Percentiles rank a stretch among this genome's conserved stretches.
Conservation (phyloP, 768 basidiomycete genomes). For the Russula lepida region DNA sequence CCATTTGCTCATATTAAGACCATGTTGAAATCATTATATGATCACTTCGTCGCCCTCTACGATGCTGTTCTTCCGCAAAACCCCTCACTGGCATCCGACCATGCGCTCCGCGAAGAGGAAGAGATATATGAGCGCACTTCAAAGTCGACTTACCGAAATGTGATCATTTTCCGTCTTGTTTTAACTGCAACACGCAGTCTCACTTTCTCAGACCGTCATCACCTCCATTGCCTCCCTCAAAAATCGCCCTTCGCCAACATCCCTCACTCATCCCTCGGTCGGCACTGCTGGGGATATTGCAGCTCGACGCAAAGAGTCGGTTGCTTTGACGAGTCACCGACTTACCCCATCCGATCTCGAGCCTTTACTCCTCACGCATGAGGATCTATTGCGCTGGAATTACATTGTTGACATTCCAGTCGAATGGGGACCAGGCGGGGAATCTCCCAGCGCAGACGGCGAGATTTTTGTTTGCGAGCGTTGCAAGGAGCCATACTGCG, state of each 20-base stretch:
- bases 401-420: slow-evolving; percentile 64
- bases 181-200: slow-evolving; percentile 7
- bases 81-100: slow-evolving; percentile 60
- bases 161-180: slow-evolving; percentile 27
- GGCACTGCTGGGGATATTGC: slow-evolving; percentile 64
- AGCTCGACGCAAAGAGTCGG: slow-evolving; percentile 37
- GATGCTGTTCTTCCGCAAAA: slow-evolving; percentile 41
- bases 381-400: slow-evolving; percentile 55
- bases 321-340: slow-evolving; percentile 33
- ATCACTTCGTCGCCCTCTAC: slow-evolving; percentile 68
- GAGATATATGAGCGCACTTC: slow-evolving; percentile 68
- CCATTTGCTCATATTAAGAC: slow-evolving; percentile 33
- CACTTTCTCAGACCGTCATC: slow-evolving; percentile 39
- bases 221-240: slow-evolving; percentile 44
- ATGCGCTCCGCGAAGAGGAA: slow-evolving; percentile 75
- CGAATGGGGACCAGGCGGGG: slow-evolving; percentile 47
- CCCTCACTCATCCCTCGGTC: slow-evolving; percentile 58
- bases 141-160: slow-evolving; percentile 79
- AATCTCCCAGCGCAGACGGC: slow-evolving; percentile 52
- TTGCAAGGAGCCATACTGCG: slow-evolving; percentile 61
- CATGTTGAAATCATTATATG: slow-evolving; percentile 66
- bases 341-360: slow-evolving; percentile 48
- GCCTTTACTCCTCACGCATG: slow-evolving; percentile 48
- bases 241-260: slow-evolving; percentile 46
- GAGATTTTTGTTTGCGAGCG: slow-evolving; percentile 67